These are phyloP conservation scores for Salix koriyanagi DNA, from an alignment of 345 rosid genomes.

Conservation along the genomic window DNA sequence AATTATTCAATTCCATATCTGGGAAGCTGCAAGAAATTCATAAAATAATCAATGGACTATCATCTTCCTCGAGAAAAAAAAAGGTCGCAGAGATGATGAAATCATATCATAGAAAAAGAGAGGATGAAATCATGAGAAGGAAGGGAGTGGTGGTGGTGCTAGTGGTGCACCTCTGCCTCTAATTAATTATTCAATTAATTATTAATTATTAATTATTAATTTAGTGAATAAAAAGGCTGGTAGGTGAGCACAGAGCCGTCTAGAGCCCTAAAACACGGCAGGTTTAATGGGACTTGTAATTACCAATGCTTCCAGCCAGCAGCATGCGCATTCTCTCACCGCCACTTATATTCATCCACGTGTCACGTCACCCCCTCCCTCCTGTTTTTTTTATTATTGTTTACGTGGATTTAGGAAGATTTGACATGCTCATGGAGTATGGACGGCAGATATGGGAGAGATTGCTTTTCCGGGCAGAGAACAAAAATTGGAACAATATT, in stretches of 20 bases:
- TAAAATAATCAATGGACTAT: no score
- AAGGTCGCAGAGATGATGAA: no score
- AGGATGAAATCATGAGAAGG: no score
- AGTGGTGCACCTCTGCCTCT: background rate
- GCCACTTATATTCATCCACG: background rate
- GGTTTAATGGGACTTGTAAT: background rate
- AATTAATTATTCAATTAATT: background rate
- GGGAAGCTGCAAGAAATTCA: no score
- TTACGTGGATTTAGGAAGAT: background rate
- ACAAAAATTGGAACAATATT: no score
- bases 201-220: background rate
- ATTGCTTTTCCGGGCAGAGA: background rate
- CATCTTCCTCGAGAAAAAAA: background rate
- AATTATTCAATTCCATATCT: no score
- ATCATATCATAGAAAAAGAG: no score
- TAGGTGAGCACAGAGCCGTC: background rate
- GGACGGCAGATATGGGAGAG: background rate
- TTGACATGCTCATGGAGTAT: background rate
- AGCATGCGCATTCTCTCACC: background rate
- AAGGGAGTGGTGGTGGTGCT: background rate
- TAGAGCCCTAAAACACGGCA: background rate
- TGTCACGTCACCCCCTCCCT: background rate
- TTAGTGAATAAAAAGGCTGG: background rate
- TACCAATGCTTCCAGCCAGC: background rate
- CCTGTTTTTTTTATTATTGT: background rate